A percentile compares a stretch with the other conserved stretches of the same genome.
phyloP scores from a whole-genome alignment of 352 stramenopile species.

The Peronospora destructor region DNA sequence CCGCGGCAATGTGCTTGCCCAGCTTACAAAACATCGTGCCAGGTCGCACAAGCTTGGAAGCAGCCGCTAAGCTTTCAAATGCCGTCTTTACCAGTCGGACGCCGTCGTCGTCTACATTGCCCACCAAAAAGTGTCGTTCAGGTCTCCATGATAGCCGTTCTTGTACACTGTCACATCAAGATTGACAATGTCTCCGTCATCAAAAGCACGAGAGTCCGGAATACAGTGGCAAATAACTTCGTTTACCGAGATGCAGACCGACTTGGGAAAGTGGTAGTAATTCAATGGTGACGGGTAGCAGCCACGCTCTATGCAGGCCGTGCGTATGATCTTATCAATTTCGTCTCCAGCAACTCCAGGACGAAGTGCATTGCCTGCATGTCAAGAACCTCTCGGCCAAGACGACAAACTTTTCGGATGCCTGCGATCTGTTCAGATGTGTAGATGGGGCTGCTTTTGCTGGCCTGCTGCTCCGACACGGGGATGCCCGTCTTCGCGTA shows the following conservation, averaged over 20 bases:
- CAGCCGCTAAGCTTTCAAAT: slow-evolving; percentile 89
- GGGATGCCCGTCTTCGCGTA: slow-evolving; percentile 86
- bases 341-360: slow-evolving; percentile 93
- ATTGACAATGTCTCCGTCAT: slow-evolving; percentile 98
- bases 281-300: slow-evolving; percentile 98
- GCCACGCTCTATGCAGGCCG: slow-evolving; percentile 85
- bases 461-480: slow-evolving; percentile 51
- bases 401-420: slow-evolving; percentile 87
- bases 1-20: slow-evolving; percentile 89
- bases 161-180: slow-evolving; percentile 97
- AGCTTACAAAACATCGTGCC: slow-evolving; percentile 95
- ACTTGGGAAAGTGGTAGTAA: slow-evolving; percentile 97
- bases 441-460: slow-evolving; percentile 90
- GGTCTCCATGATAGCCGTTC: slow-evolving; percentile 95
- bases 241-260: slow-evolving; percentile 87
- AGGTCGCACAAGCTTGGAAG: slow-evolving; percentile 87
- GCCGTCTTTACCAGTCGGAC: slow-evolving; percentile 90
- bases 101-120: slow-evolving; percentile 92
- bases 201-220: slow-evolving; percentile 90
- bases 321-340: slow-evolving; percentile 94
- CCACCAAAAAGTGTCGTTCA: slow-evolving; percentile 98
- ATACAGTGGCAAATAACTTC: slow-evolving; percentile 97
- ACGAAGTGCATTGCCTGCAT: slow-evolving; percentile 78
- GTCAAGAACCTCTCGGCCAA: slow-evolving; percentile 93
- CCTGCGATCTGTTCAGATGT: slow-evolving; percentile 89